Percentiles rank a stretch among this genome's conserved stretches.
Conservation (phyloP, 2,329 filamentous ascomycete species). For the Phoma sp. region DNA sequence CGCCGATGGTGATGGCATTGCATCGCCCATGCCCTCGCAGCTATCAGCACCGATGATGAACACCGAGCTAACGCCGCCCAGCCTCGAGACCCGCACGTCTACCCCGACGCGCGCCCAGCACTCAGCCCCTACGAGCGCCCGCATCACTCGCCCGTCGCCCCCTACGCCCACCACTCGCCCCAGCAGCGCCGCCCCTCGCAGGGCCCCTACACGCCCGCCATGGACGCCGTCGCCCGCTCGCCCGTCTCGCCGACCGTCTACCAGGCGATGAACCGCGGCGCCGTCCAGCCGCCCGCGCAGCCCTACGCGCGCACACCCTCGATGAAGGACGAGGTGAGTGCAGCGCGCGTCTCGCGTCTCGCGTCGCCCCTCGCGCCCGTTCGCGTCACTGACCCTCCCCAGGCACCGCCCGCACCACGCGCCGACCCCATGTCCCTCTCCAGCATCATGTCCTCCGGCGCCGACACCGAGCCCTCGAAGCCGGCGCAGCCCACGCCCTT, state of each 20-base stretch:
- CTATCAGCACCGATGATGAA: too few relatives aligned
- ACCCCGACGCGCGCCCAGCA: slow-evolving; percentile 42
- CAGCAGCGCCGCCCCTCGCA: slow-evolving; percentile 49
- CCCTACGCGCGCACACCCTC: slow-evolving; percentile 42
- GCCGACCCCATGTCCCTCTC: slow-evolving; percentile 95
- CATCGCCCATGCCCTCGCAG: too few relatives aligned
- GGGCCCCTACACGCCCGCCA: slow-evolving; percentile 39
- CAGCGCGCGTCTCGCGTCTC: slow-evolving; percentile 2
- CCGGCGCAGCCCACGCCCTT: slow-evolving; percentile 44
- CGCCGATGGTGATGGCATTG: neutral
- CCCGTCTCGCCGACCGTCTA: slow-evolving; percentile 49
- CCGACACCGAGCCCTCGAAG: slow-evolving; percentile 72
- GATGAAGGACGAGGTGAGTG: slow-evolving; percentile 46
- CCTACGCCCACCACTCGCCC: slow-evolving; percentile 46
- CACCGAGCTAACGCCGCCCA: slow-evolving; percentile 35
- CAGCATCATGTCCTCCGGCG: slow-evolving; percentile 87
- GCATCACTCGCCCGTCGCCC: slow-evolving; percentile 47
- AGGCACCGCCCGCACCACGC: slow-evolving; percentile 72
- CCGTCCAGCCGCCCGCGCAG: slow-evolving; percentile 46
- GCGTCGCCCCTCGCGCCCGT: slow-evolving; percentile 2
- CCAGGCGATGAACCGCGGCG: slow-evolving; percentile 41
- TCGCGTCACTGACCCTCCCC: slow-evolving; percentile 27
- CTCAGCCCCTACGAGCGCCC: slow-evolving; percentile 47
- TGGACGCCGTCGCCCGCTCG: slow-evolving; percentile 49
- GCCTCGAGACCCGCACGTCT: slow-evolving; percentile 44